phyloP scores from a whole-genome alignment of 371 early-diverging fungal genomes.

The Syncephalastrum contaminatum region DNA sequence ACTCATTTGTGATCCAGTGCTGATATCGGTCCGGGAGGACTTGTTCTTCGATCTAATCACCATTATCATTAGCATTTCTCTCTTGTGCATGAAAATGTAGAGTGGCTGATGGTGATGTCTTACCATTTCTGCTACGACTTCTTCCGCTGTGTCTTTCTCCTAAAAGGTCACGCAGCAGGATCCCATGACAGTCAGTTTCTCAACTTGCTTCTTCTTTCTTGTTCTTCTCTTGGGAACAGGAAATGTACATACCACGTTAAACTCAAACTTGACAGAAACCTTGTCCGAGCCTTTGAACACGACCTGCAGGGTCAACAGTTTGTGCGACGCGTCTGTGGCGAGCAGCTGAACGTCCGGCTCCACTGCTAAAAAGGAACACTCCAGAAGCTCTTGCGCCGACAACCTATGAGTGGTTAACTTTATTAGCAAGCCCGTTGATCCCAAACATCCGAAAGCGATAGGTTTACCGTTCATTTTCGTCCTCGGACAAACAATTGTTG shows the following conservation, averaged over 20 bases:
- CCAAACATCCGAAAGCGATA: not conserved
- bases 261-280: slow-evolving; percentile 86
- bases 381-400: slow-evolving; percentile 75
- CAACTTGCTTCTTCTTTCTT: not conserved
- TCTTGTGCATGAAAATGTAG: not conserved
- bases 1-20: slow-evolving; percentile 78
- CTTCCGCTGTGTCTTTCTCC: slow-evolving; percentile 87
- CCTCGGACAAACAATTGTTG: slow-evolving; percentile 68
- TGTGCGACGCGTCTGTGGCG: slow-evolving; percentile 59
- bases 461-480: slow-evolving; percentile 64
- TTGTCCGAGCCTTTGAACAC: slow-evolving; percentile 82
- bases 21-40: slow-evolving; percentile 75
- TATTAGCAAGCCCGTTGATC: slow-evolving; percentile 1
- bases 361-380: slow-evolving; percentile 79
- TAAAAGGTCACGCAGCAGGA: slow-evolving; percentile 3
- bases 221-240: not conserved
- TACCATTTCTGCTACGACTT: slow-evolving; percentile 90
- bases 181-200: not conserved
- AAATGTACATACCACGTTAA: slow-evolving; percentile 56
- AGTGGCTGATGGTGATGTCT: not conserved
- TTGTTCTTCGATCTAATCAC: slow-evolving; percentile 69
- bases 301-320: slow-evolving; percentile 72
- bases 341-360: slow-evolving; percentile 77
- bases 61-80: too few relatives aligned
- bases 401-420: slow-evolving; percentile 36